Evolutionary conservation across 495 filamentous ascomycete species (phyloP).

Genomic region (Penicillium simplicissimum): DNA sequence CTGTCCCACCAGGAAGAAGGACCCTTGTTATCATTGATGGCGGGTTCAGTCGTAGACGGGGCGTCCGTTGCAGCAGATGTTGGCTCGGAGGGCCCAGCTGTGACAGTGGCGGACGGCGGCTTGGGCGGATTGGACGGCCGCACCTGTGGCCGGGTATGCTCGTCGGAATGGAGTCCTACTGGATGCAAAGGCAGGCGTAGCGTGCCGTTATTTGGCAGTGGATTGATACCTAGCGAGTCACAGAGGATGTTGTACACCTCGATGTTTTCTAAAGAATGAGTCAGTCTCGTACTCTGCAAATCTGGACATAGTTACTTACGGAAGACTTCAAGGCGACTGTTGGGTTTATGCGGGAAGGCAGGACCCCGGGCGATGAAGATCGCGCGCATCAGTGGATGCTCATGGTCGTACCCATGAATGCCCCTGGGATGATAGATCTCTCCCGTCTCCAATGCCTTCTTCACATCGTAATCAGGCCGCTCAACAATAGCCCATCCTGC

Average conservation of each 20-base stretch:
- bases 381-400: slow-evolving; percentile 87
- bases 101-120: slow-evolving; percentile 1
- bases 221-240: slow-evolving; percentile 70
- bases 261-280: slow-evolving; percentile 66
- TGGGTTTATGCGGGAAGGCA: slow-evolving; percentile 80
- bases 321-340: slow-evolving; percentile 78
- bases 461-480: slow-evolving; percentile 71
- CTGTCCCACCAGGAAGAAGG: slow-evolving; percentile 35
- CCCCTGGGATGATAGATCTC: slow-evolving; percentile 71
- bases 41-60: slow-evolving; percentile 20
- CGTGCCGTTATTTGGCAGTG: slow-evolving; percentile 82
- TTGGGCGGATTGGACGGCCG: slow-evolving; percentile 42
- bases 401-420: slow-evolving; percentile 87
- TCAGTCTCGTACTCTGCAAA: not conserved
- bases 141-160: slow-evolving; percentile 33
- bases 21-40: slow-evolving; percentile 28
- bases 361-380: slow-evolving; percentile 89
- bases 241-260: slow-evolving; percentile 96
- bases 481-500: slow-evolving; percentile 87
- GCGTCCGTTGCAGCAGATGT: slow-evolving; percentile 24
- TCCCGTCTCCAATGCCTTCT: slow-evolving; percentile 59
- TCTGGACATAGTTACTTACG: slow-evolving; percentile 56
- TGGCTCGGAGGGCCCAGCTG: slow-evolving; percentile 8
- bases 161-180: slow-evolving; percentile 65
- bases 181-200: slow-evolving; percentile 73